phyloP scores from a whole-genome alignment of 768 basidiomycete species.

The Boletus tylopilopsis region DNA sequence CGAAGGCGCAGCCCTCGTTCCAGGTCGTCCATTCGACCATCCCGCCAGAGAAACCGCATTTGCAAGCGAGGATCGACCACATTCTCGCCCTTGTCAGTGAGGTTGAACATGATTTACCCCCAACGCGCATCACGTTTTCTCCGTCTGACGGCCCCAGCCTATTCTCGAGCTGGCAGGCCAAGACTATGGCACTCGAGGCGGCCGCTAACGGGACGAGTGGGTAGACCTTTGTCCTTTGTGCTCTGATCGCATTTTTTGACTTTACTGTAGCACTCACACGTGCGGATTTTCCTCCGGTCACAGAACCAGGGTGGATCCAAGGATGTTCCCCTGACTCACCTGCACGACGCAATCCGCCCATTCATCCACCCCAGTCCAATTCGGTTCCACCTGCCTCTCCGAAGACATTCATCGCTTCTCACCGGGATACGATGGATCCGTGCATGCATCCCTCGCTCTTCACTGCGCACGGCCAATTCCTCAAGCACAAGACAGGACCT shows the following conservation, averaged over 20 bases:
- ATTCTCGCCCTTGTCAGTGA: constrained; percentile 27
- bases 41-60: not conserved
- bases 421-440: constrained; percentile 34
- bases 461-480: constrained; percentile 48
- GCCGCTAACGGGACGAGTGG: constrained; percentile 26
- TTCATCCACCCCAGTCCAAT: constrained; percentile 24
- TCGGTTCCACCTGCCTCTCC: too few relatives aligned
- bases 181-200: constrained; percentile 22
- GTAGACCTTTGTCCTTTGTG: constrained; percentile 5
- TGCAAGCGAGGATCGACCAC: constrained; percentile 5
- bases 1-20: constrained; percentile 1
- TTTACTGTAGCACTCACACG: constrained; percentile 23
- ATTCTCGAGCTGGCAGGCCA: constrained; percentile 25
- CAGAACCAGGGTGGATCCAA: too few relatives aligned
- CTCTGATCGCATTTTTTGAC: too few relatives aligned
- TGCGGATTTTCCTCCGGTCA: too few relatives aligned
- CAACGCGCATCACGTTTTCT: constrained; percentile 29
- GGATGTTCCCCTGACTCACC: too few relatives aligned
- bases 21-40: constrained; percentile 17
- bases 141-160: constrained; percentile 29
- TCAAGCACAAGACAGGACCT: constrained; percentile 46
- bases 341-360: constrained; percentile 27
- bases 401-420: too few relatives aligned
- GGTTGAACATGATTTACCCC: constrained; percentile 29
- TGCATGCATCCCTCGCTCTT: constrained; percentile 35